Evolutionary conservation across 345 rosid genomes (phyloP), one percentile per base, ranked within the genome.

Genomic region (Melastoma malabathricum): DNA sequence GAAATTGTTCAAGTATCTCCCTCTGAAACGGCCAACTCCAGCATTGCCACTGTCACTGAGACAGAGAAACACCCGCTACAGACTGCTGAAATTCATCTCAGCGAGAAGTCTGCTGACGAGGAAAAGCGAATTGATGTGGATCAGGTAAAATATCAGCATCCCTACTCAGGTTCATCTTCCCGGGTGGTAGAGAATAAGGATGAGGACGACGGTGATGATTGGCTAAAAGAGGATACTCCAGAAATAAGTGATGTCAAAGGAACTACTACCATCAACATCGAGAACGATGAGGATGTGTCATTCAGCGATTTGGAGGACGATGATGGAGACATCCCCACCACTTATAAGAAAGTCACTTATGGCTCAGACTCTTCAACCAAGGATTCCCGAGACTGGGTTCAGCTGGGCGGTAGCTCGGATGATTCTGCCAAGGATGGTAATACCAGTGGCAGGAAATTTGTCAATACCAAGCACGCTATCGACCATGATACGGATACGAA

Each of bases 221-320:
- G 99, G 99, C 68, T 84, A 64, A 76, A 85, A 50, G 96, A 82
- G 54, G 97, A 81, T 61, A 77, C 52, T 53, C 69, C 78, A 7
- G 88, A 77, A 56, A 61, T 41, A 34, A 53, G 63, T 49, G 78
- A 69, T 16, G 55, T 56, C 15, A 44, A 67, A 62, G 75, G 75
- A 60, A 66, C 78, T 43, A 52, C 80, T 43, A 52, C 79, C 6
- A 58, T 66, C 52, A 78, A 56, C 20, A 57, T 80, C 34, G 93
- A 53, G 55, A 81, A 87, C 59, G 97, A 84, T 1, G 97, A 88
- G 57, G 99, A 88, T 54, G 90, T 88, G n/a, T 87, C 97, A 4
- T 92, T 88, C 57, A 88, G 99, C 66, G 99, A 92, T 72, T 90
- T 92, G 0, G 97, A 92, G 77, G 95, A 87, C 2, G 97, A 88